These are phyloP conservation scores for Hericium alpestre DNA, from an alignment of 768 basidiomycete species.

Conservation along the genomic window DNA sequence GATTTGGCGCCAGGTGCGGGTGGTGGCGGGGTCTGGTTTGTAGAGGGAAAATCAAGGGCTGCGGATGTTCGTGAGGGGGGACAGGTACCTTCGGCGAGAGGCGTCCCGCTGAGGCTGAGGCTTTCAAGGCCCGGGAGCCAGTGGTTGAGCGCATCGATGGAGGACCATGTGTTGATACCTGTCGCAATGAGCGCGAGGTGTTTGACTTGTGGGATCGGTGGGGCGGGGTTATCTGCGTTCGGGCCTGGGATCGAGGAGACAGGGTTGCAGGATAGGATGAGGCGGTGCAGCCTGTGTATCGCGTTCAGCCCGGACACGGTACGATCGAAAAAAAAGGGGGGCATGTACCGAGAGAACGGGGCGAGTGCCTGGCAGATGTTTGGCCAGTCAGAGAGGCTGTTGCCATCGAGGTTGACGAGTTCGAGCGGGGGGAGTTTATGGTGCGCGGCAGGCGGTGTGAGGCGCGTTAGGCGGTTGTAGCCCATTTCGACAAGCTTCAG, in stretches of 20 bases:
- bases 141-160: constrained; percentile 49
- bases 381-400: constrained; percentile 49
- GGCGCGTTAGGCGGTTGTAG: constrained; percentile 42
- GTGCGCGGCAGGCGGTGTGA: too few species aligned
- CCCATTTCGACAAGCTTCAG: constrained; percentile 57
- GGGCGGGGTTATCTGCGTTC: constrained; percentile 13
- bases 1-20: constrained; percentile 42
- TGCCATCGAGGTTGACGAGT: constrained; percentile 62
- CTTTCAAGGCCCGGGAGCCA: constrained; percentile 65
- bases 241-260: constrained; percentile 28
- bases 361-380: constrained; percentile 34
- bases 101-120: constrained; percentile 53
- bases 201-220: constrained; percentile 27
- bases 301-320: neutral
- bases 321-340: neutral
- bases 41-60: constrained; percentile 5
- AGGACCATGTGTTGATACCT: constrained; percentile 43
- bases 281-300: constrained; percentile 42
- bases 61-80: neutral
- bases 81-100: constrained; percentile 42
- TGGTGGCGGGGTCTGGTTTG: constrained; percentile 12
- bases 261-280: constrained; percentile 57
- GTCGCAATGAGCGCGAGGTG: constrained; percentile 60
- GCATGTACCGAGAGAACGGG: constrained; percentile 35
- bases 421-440: constrained; percentile 26